phyloP scores from a whole-genome alignment of 495 filamentous ascomycete genomes.

The Corynascus novoguineensis region DNA sequence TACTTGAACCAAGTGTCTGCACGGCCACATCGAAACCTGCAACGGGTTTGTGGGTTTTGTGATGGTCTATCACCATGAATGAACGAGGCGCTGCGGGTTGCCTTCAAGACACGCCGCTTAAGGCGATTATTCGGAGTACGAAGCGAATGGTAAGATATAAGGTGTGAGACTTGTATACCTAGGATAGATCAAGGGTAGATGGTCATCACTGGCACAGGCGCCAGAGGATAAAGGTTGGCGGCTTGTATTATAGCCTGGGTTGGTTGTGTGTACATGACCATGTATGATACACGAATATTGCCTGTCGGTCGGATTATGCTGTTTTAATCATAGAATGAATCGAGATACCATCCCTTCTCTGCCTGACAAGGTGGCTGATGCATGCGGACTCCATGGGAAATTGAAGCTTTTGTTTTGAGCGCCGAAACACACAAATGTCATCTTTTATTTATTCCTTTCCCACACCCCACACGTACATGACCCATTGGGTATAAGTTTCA shows the following conservation, averaged over 20 bases:
- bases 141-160: background rate
- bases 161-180: background rate
- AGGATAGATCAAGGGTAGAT: slow-evolving; percentile 11
- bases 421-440: too few relatives aligned
- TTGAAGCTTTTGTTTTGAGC: too few relatives aligned
- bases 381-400: background rate
- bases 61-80: background rate
- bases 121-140: background rate
- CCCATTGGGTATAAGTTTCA: slow-evolving; percentile 16
- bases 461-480: slow-evolving; percentile 19
- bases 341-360: slow-evolving; percentile 1
- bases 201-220: slow-evolving; percentile 4
- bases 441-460: slow-evolving; percentile 16
- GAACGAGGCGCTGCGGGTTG: background rate
- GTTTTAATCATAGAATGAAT: slow-evolving; percentile 1
- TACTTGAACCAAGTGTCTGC: background rate
- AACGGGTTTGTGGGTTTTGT: too few relatives aligned
- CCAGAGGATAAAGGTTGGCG: slow-evolving; percentile 3
- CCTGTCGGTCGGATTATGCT: background rate
- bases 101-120: too few relatives aligned
- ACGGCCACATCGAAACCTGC: too few relatives aligned
- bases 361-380: background rate
- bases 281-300: slow-evolving; percentile 10
- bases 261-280: slow-evolving; percentile 4
- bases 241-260: slow-evolving; percentile 5